Percentiles rank a stretch among this genome's conserved stretches.
Conservation (phyloP, 441 rosid genomes). For the Monsonia emarginata region DNA sequence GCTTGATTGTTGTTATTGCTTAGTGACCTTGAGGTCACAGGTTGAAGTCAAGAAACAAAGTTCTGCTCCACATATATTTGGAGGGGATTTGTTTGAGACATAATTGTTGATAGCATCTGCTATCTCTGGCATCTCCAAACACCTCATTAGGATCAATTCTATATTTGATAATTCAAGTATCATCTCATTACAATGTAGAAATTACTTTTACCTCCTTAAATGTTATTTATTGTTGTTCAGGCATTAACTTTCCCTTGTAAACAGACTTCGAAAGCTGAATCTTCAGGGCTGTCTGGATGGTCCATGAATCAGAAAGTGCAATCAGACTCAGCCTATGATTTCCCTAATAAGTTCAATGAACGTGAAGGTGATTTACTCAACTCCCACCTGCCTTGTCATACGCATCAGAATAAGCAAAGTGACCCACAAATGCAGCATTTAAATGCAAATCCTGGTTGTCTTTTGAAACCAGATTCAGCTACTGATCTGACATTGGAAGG, state of each 20-base stretch:
- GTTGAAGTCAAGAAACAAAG: too few species aligned
- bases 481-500: constrained; percentile 30
- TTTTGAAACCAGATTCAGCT: constrained; percentile 24
- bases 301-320: constrained; percentile 31
- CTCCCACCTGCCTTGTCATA: constrained; percentile 17
- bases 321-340: constrained; percentile 28
- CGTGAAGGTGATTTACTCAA: constrained; percentile 27
- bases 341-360: constrained; percentile 26
- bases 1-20: too few species aligned
- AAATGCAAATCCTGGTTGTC: constrained; percentile 24
- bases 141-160: not conserved
- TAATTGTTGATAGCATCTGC: not conserved
- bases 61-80: too few species aligned
- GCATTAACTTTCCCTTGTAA: constrained; percentile 16
- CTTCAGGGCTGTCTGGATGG: constrained; percentile 24
- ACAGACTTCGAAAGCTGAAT: constrained; percentile 25
- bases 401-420: constrained; percentile 18
- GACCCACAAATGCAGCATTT: constrained; percentile 15
- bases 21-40: too few species aligned
- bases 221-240: constrained; percentile 10
- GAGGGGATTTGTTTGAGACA: too few species aligned
- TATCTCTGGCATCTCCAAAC: not conserved
- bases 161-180: not conserved
- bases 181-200: not conserved
- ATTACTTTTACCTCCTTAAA: not conserved